These are phyloP conservation scores for Quercus cerris DNA, from an alignment of 306 rosid species.

Conservation along the genomic window DNA sequence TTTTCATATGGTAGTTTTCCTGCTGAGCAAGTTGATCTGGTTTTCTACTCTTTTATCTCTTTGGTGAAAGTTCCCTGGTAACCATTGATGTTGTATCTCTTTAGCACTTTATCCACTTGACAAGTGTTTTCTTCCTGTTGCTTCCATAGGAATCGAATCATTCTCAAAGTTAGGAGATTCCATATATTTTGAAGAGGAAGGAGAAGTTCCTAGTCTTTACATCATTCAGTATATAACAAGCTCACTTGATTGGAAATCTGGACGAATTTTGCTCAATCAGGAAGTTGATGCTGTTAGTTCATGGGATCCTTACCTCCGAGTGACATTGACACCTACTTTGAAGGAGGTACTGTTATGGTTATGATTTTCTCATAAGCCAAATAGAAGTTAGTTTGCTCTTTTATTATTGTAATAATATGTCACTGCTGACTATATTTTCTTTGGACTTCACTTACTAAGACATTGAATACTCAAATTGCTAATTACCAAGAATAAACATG, in stretches of 20 bases:
- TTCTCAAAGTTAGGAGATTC: conserved; percentile 92
- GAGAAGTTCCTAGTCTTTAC: conserved; percentile 51
- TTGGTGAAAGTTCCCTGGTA: not conserved
- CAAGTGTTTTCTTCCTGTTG: conserved; percentile 6
- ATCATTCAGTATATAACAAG: conserved; percentile 82
- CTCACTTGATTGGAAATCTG: conserved; percentile 70
- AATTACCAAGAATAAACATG: not conserved
- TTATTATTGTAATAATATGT: not conserved
- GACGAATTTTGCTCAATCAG: conserved; percentile 44
- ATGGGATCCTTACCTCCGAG: conserved; percentile 58
- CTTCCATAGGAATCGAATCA: conserved; percentile 63
- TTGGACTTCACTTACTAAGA: not conserved
- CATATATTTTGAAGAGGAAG: conserved; percentile 81
- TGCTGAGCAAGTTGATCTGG: not conserved
- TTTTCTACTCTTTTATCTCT: not conserved
- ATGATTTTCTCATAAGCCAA: not conserved
- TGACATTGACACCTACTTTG: conserved; percentile 48
- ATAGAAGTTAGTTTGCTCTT: not conserved
- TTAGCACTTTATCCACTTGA: not conserved
- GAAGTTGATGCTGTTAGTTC: conserved; percentile 53
- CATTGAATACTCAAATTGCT: not conserved
- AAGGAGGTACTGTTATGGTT: conserved; percentile 24
- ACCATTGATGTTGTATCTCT: not conserved
- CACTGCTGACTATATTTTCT: not conserved
- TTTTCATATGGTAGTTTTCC: not conserved